These are phyloP conservation scores for Cladophialophora chaetospira DNA, from an alignment of 2,329 filamentous ascomycete genomes.

Conservation along the genomic window DNA sequence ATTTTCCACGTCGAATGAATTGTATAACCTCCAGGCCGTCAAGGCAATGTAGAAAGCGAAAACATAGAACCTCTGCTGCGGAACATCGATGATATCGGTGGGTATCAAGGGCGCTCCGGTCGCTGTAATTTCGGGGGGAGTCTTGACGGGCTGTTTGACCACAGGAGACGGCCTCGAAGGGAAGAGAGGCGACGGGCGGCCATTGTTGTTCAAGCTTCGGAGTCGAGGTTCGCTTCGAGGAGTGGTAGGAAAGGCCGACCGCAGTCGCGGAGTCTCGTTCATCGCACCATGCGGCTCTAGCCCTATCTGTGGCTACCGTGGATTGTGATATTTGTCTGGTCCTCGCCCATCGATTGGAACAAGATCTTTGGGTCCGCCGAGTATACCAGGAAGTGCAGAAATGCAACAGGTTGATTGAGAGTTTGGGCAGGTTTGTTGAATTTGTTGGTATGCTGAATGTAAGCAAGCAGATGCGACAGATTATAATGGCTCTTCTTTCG, in stretches of 20 bases:
- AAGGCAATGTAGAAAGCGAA: constrained; percentile 75
- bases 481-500: too few species aligned
- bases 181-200: constrained; percentile 18
- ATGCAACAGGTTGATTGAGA: not conserved
- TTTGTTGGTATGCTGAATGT: not conserved
- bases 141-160: constrained; percentile 19
- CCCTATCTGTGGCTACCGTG: not conserved
- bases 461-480: too few species aligned
- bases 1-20: constrained; percentile 78
- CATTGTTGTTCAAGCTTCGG: constrained; percentile 19
- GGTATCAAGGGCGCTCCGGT: constrained; percentile 70
- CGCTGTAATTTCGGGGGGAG: constrained; percentile 25
- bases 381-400: too few species aligned
- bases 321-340: not conserved
- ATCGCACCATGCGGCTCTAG: constrained; percentile 62
- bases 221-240: constrained; percentile 49
- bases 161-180: constrained; percentile 30
- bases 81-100: constrained; percentile 78
- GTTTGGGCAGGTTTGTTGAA: not conserved
- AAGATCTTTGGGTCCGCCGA: not conserved
- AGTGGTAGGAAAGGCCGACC: constrained; percentile 79
- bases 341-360: not conserved
- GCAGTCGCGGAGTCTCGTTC: constrained; percentile 79
- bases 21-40: constrained; percentile 81
- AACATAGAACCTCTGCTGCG: constrained; percentile 86